phyloP scores from a whole-genome alignment of 2,329 filamentous ascomycete species.

The Ophiostoma ips region DNA sequence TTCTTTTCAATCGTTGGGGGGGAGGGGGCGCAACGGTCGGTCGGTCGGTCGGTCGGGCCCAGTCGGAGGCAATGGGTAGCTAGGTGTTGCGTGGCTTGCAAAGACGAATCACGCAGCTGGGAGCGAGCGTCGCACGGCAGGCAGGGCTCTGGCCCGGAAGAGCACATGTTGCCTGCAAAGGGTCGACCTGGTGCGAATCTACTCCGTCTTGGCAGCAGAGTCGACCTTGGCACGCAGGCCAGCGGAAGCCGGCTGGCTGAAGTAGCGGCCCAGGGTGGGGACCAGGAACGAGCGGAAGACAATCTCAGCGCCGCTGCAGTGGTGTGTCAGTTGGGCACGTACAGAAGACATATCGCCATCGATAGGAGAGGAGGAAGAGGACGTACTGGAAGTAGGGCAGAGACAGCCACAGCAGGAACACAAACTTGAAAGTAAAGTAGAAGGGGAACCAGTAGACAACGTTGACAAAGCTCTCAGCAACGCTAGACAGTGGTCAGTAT shows the following conservation, averaged over 20 bases:
- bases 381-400: conserved; percentile 85
- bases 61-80: no score
- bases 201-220: conserved; percentile 56
- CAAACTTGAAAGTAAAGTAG: conserved; percentile 99
- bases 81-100: no score
- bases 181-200: conserved; percentile 17
- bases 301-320: conserved; percentile 71
- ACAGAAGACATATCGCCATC: background rate
- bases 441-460: conserved; percentile 95
- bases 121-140: background rate
- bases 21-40: no score
- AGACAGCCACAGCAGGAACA: conserved; percentile 93
- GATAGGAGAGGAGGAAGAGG: background rate
- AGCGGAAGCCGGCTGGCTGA: conserved; percentile 54
- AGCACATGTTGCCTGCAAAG: background rate
- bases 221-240: conserved; percentile 84
- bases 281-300: conserved; percentile 94
- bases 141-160: background rate
- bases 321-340: background rate
- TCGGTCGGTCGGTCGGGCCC: no score
- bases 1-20: no score
- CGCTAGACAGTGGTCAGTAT: conserved; percentile 28
- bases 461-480: conserved; percentile 68
- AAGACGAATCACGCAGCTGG: no score
- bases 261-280: conserved; percentile 88